Base-by-base conservation (phyloP, 2,329 filamentous ascomycete species). In the Aureobasidium sp. region DNA sequence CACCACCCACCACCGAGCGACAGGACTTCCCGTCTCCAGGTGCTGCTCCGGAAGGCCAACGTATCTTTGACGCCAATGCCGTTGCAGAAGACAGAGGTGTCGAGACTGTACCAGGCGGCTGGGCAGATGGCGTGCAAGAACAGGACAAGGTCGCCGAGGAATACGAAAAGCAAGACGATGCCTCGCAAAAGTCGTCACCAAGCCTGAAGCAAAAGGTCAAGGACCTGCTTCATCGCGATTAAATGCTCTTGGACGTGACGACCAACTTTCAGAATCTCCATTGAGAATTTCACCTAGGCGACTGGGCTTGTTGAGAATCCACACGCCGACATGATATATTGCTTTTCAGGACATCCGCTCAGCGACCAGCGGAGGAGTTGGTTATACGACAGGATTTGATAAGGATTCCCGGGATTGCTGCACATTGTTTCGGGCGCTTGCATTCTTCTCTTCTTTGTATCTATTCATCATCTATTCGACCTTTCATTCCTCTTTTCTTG, bases 1-100 rank as follows among this genome's bases (percentile, higher is more conserved):
- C 37, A 3, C 48, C 38, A 4, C 38, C 48, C 1, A 29, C 34
- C 3, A 7, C 27, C 10, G 37, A 34, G 11, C 32, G 37, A 41
- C 48, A 52, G 22, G 51, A 54, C 27, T 54, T 54, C 21, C 51
- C 51, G 6, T 54, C 51, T n/a, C 51, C 51, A 1, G 51, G 51
- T n/a, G 25, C 24, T n/a, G 51, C 51, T n/a, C 51, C 51, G 6
- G 27, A n/a, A 22, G 51, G 51, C n/a, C 40, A 47, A 35, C 51
- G 51, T 14, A 54, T 54, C 21, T 54, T 54, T 37, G 51, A 54
- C 35, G 51, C 51, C 25, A 54, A 45, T 19, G 40, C 41, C 6
- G 40, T 54, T n/a, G 51, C 51, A 10, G 51, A 54, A 16, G 48
- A 52, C 30, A 54, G 19, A 17, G 51, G 51, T 25, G 41, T 54